These are phyloP conservation scores for Aureobasidium uvarum DNA, from an alignment of 2,329 filamentous ascomycete species.

Conservation along the genomic window DNA sequence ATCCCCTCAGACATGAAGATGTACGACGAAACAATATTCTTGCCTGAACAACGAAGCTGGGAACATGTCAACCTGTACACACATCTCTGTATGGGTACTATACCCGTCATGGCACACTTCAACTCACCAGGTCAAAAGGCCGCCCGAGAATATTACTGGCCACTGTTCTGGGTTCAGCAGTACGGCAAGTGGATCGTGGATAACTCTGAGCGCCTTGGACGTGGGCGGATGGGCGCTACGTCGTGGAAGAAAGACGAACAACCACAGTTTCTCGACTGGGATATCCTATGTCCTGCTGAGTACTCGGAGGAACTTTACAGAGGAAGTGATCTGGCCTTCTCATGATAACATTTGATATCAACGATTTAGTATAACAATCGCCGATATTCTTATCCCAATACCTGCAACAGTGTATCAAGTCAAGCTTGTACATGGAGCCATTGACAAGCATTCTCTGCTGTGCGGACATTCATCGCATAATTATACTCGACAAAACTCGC, in stretches of 20 bases:
- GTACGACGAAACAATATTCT: not conserved
- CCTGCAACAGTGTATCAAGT: not conserved
- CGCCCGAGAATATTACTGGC: conserved; percentile 29
- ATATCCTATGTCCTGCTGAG: conserved; percentile 24
- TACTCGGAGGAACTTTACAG: conserved; percentile 27
- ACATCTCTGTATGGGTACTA: conserved; percentile 32
- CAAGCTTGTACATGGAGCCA: not conserved
- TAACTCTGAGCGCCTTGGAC: conserved; percentile 3
- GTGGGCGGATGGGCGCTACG: not conserved
- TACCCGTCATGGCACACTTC: conserved; percentile 35
- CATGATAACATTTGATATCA: not conserved
- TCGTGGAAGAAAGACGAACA: conserved; percentile 14
- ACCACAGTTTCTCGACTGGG: conserved; percentile 17
- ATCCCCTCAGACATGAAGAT: conserved; percentile 27
- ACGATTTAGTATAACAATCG: no score
- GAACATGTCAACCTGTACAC: conserved; percentile 30
- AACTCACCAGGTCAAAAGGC: conserved; percentile 31
- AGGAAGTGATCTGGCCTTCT: not conserved
- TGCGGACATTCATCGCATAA: no score
- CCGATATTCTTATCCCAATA: no score
- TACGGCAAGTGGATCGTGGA: conserved; percentile 29
- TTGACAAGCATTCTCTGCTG: not conserved
- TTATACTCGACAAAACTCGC: no score
- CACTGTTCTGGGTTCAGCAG: conserved; percentile 30
- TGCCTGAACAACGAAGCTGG: conserved; percentile 28